Evolutionary conservation across 2,329 filamentous ascomycete species (phyloP).

Genomic region (Thermothelomyces thermophilus): DNA sequence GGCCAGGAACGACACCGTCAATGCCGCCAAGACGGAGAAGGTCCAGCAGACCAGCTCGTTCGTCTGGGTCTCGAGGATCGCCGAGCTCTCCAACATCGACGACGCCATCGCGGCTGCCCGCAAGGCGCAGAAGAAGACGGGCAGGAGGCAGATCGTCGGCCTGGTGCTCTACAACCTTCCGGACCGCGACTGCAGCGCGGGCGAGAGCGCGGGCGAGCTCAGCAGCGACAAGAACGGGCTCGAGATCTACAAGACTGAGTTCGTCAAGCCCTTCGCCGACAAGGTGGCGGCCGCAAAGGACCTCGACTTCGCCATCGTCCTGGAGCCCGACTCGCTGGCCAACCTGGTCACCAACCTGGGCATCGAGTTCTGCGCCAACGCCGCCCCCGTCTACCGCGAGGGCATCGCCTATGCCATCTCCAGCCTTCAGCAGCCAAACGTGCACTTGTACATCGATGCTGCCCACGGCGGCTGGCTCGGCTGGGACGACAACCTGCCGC

Average conservation of each 20-base stretch:
- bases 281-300: conserved; percentile 34
- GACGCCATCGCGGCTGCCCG: conserved; percentile 35
- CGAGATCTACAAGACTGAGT: conserved; percentile 36
- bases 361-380: conserved; percentile 33
- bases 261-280: conserved; percentile 34
- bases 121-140: conserved; percentile 29
- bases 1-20: conserved; percentile 31
- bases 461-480: conserved; percentile 40
- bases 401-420: conserved; percentile 38
- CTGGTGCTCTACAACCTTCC: conserved; percentile 41
- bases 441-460: conserved; percentile 37
- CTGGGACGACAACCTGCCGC: conserved; percentile 34
- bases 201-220: conserved; percentile 38
- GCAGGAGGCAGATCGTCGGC: conserved; percentile 36
- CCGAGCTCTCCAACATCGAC: conserved; percentile 34
- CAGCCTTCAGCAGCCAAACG: conserved; percentile 33
- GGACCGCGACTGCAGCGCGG: conserved; percentile 40
- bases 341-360: conserved; percentile 37
- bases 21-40: conserved; percentile 33
- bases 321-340: conserved; percentile 40
- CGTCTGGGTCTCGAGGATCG: conserved; percentile 36
- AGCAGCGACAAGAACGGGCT: conserved; percentile 32
- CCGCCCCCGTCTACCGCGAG: conserved; percentile 34
- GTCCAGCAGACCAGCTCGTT: conserved; percentile 38
- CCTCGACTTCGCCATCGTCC: conserved; percentile 36